Percentiles rank a stretch among this genome's conserved stretches.
These are phyloP conservation scores for Nothomitra cinnamomea DNA, from an alignment of 2,329 filamentous ascomycete genomes.

Conservation along the genomic window DNA sequence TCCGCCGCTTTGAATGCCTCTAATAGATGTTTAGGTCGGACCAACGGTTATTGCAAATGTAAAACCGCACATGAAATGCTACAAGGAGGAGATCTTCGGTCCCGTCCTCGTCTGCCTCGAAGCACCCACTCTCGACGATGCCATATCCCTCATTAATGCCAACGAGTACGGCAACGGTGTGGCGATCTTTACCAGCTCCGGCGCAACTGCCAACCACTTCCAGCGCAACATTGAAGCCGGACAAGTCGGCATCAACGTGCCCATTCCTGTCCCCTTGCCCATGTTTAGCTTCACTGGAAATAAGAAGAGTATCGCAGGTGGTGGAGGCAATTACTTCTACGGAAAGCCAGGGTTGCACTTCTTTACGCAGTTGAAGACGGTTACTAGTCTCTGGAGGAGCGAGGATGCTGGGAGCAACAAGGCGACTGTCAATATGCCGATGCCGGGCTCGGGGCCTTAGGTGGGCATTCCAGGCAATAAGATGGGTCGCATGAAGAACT, in stretches of 20 bases:
- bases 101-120: conserved; percentile 71
- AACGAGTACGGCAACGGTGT: conserved; percentile 81
- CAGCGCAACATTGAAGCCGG: conserved; percentile 68
- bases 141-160: conserved; percentile 63
- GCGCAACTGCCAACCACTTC: conserved; percentile 61
- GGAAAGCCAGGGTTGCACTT: conserved; percentile 84
- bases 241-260: conserved; percentile 71
- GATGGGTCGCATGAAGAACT: no score
- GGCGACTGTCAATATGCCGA: conserved; percentile 9
- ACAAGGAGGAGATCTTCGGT: conserved; percentile 72
- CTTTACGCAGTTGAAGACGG: conserved; percentile 95
- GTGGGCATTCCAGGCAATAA: no score
- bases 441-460: background rate
- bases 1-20: background rate
- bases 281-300: conserved; percentile 60
- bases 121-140: conserved; percentile 61
- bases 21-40: conserved; percentile 35
- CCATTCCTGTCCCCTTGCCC: conserved; percentile 41
- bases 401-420: conserved; percentile 36
- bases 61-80: conserved; percentile 66
- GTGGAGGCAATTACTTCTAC: conserved; percentile 88
- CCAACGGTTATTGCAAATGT: conserved; percentile 74
- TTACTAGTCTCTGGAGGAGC: conserved; percentile 77
- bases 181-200: conserved; percentile 68
- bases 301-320: conserved; percentile 85